Conservation (phyloP, 495 filamentous ascomycete species). For the Apiosordaria backusii region DNA sequence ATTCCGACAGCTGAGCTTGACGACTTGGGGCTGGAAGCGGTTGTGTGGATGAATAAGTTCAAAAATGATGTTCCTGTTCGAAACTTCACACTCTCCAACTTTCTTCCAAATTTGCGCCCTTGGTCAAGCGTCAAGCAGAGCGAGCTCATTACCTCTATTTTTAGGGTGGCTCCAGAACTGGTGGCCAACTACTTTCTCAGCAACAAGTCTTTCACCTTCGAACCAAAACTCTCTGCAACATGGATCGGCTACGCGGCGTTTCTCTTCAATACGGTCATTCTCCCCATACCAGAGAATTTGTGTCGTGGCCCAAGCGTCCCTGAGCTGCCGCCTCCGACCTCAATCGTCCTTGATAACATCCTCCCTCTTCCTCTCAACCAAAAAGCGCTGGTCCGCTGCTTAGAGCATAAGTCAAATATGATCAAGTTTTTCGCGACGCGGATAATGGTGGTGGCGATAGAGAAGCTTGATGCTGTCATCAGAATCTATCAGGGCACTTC, state of each 20-base stretch:
- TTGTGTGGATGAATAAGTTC: slow-evolving; percentile 64
- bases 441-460: slow-evolving; percentile 70
- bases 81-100: slow-evolving; percentile 69
- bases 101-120: slow-evolving; percentile 76
- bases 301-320: slow-evolving; percentile 54
- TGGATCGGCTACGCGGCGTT: slow-evolving; percentile 94
- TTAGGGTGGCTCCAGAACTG: slow-evolving; percentile 76
- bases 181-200: slow-evolving; percentile 79
- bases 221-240: slow-evolving; percentile 83
- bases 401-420: slow-evolving; percentile 69
- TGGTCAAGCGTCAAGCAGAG: slow-evolving; percentile 77
- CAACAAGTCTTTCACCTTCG: slow-evolving; percentile 77
- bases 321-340: slow-evolving; percentile 67
- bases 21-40: slow-evolving; percentile 65
- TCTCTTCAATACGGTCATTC: slow-evolving; percentile 69
- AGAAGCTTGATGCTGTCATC: slow-evolving; percentile 66
- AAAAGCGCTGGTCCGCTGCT: slow-evolving; percentile 69
- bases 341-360: slow-evolving; percentile 76
- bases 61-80: slow-evolving; percentile 63
- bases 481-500: slow-evolving; percentile 51
- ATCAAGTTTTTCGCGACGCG: slow-evolving; percentile 79
- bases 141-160: slow-evolving; percentile 74
- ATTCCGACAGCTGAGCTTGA: slow-evolving; percentile 43
- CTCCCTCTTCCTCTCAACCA: slow-evolving; percentile 78
- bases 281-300: slow-evolving; percentile 68